Evolutionary conservation across 371 early-diverging fungal genomes (phyloP).

Genomic region (Apophysomyces ossiformis): DNA sequence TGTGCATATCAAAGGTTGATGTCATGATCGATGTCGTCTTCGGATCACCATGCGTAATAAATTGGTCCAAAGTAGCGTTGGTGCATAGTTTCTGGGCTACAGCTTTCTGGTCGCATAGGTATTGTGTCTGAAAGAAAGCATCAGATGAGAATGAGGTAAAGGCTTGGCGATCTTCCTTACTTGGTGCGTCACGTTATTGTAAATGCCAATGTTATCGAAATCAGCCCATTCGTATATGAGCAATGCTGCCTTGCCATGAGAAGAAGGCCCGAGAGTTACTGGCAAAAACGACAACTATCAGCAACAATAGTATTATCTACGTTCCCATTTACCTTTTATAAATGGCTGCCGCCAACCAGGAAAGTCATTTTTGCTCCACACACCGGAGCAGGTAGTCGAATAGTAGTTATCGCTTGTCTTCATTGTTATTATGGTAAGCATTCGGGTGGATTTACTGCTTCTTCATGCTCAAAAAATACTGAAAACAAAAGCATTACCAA

Average conservation of each 20-base stretch:
- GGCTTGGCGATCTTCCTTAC: slow-evolving; percentile 16
- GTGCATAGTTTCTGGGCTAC: slow-evolving; percentile 52
- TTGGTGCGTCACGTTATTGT: slow-evolving; percentile 33
- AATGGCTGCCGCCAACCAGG: slow-evolving; percentile 50
- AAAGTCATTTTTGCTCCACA: slow-evolving; percentile 52
- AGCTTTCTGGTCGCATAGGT: slow-evolving; percentile 56
- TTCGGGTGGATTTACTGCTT: neutral
- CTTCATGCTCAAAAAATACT: slow-evolving; percentile 7
- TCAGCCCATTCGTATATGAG: slow-evolving; percentile 66
- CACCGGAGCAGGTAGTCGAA: slow-evolving; percentile 54
- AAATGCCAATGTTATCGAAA: slow-evolving; percentile 48
- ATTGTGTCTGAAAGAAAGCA: slow-evolving; percentile 32
- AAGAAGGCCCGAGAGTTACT: slow-evolving; percentile 52
- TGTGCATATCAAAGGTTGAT: slow-evolving; percentile 31
- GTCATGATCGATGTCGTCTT: slow-evolving; percentile 49
- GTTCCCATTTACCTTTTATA: slow-evolving; percentile 42
- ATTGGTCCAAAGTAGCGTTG: slow-evolving; percentile 43
- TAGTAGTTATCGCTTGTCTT: slow-evolving; percentile 49
- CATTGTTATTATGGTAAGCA: neutral
- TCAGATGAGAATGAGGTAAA: neutral
- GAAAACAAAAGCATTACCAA: slow-evolving; percentile 13
- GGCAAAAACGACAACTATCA: neutral
- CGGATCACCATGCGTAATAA: slow-evolving; percentile 36
- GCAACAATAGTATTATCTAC: neutral
- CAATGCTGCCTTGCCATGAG: slow-evolving; percentile 52